Evolutionary conservation across 164 flowering plant species (phyloP), one percentile per base, ranked within the genome.

Genomic region (Nymphaea colorata): DNA sequence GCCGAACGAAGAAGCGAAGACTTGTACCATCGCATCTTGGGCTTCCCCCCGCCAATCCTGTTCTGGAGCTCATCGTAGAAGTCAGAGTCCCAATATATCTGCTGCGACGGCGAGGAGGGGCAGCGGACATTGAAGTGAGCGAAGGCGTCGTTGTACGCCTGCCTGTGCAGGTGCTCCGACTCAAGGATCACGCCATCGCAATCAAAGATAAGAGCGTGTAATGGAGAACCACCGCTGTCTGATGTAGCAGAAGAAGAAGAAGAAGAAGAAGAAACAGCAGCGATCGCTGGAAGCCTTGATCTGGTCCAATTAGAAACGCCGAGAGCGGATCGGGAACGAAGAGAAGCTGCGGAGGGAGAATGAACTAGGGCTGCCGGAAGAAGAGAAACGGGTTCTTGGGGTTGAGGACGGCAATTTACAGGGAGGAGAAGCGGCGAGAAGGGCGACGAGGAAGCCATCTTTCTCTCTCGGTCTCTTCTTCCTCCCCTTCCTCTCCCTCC

Each of bases 181-280:
- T 91, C 98, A 8, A 95, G 83, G 6, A 95, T 90, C 2, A 95
- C 98, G 43, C 99, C 98, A 66, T 95, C 96, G 74, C 96, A 95
- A 74, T 95, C 99, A 77, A 95, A 95, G 42, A 95, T 84, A 36
- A 95, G 86, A 59, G 96, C 98, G 70, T 82, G 70, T 6, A 90
- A 74, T 45, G 81, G 57, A 42, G 81, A 69, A 12, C 80, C 60
- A 67, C 83, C 61, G 41, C 64, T 47, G n/a, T 14, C 14, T 10
- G 65, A 36, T 0, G 70, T 44, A 18, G 70, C 36, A 36, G 68
- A 57, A 3, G n/a, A n/a, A n/a, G n/a, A n/a, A n/a, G 43, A 36
- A 16, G 66, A 66, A 14, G 64, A 45, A 18, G 70, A 57, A 42
- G 55, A 61, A 17, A 67, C 47, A 6, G 44, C 55, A 2, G 55